Evolutionary conservation across 768 basidiomycete genomes (phyloP), one percentile per base, ranked within the genome.

Genomic region (Lactarius hengduanensis): DNA sequence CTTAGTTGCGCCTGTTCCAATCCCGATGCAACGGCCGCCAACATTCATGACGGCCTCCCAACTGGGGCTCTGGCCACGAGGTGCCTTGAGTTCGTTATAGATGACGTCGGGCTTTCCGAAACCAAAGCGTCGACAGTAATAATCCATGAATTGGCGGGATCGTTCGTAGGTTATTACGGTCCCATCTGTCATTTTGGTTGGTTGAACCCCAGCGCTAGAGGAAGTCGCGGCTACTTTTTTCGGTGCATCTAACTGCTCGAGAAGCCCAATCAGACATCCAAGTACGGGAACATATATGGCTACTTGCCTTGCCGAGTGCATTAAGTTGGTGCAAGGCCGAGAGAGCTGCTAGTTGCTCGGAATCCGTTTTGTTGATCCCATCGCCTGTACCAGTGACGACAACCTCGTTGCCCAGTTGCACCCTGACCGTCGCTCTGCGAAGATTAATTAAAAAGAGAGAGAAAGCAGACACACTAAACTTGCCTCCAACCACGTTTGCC

Each of bases 141-240:
- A 98, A 69, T 96, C 95, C 89, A 97, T 95, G 80, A 98, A 98
- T 66, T 84, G 86, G 58, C 89, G 86, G 3, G 94, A 93, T 60
- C 83, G 83, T 60, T 92, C 91, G 59, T 88, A 88, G 8, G 78
- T 78, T 68, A 95, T 83, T 26, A 77, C 72, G 13, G 84, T 81
- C 30, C 86, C 86, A 72, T 94, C 89, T 3, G 87, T 84, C 13
- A 69, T 50, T 38, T 26, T 61, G 58, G 36, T 36, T 38, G 78
- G 78, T 18, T 75, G 73, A 32, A 41, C 22, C 4, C 55, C 40
- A 15, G 53, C 59, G n/a, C 22, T 26, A 50, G 41, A 55, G 26
- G 62, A 36, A 15, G 54, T 40, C 38, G 34, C 54, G 15, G 57
- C 20, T 40, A 18, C 16, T 59, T 71, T 56, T 45, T 34, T 68